Base-by-base conservation (phyloP, 495 filamentous ascomycete species). In the Daldinia concentrica region DNA sequence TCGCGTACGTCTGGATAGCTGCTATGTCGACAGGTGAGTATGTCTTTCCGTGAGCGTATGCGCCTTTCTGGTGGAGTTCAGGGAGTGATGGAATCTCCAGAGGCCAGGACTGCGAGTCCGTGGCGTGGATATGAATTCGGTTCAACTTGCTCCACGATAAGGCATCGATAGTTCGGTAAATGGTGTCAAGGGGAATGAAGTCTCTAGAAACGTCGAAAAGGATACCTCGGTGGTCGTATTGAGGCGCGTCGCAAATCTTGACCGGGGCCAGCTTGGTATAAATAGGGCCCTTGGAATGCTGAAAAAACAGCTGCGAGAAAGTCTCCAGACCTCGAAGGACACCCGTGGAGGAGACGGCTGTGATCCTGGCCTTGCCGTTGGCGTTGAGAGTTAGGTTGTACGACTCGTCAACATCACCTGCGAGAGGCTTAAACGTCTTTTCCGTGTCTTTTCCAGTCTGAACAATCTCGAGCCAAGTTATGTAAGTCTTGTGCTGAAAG, bases 71-170 rank as follows among this genome's bases (percentile, higher is more conserved):
- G 14, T 92, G 82, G 6, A 95, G 84, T 62, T 88, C 84, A 9
- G 93, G 92, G 62, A 95, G 75, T 6, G 89, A 74, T 2, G 91
- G 90, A 62, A 95, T 90, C 66, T 90, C 90, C 29, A 95, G 81
- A 3, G 92, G 93, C 92, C 92, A 95, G 7, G 91, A 91, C 76
- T 95, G 92, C 24, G 91, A 87, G 75, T 95, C 92, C 0, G 92
- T 94, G 48, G 89, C 85, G 79, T 95, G 92, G 26, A 94, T 76
- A 78, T 95, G 92, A 45, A 94, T 81, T 6, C 87, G 82, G 77
- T 94, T 94, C 79, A 95, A 84, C 82, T 95, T 94, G 81, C 89
- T 93, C 85, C 84, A 90, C 9, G 88, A 76, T 60, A 92, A 73
- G 29, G 89, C 90, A 68, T 94, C 92, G 70, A 95, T 90, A 37